These are phyloP conservation scores for Chrysosphaeria jannelii DNA, from an alignment of 2,329 filamentous ascomycete species.

Conservation along the genomic window DNA sequence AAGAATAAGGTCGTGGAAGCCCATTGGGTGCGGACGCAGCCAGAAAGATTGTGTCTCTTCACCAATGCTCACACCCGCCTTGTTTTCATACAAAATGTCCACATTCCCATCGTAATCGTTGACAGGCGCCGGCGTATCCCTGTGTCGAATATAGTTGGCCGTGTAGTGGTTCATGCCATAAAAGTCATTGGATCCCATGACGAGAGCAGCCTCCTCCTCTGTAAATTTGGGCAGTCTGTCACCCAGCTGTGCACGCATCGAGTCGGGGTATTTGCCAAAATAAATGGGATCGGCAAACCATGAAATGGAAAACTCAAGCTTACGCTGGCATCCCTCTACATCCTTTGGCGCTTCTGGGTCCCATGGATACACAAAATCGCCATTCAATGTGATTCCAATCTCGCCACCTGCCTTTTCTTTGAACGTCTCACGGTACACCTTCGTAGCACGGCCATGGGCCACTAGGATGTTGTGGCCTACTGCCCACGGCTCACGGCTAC, in stretches of 20 bases:
- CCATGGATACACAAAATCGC: conserved; percentile 60
- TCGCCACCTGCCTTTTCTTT: conserved; percentile 35
- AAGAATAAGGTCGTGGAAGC: conserved; percentile 46
- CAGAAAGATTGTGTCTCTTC: conserved; percentile 58
- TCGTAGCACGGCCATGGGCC: conserved; percentile 53
- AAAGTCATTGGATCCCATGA: conserved; percentile 71
- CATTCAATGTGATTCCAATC: conserved; percentile 72
- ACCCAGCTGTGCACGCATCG: conserved; percentile 57
- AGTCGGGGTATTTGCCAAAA: conserved; percentile 54
- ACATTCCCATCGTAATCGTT: conserved; percentile 51
- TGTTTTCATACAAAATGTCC: conserved; percentile 39
- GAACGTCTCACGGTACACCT: conserved; percentile 59
- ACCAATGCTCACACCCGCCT: conserved; percentile 43
- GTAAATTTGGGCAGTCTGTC: conserved; percentile 48
- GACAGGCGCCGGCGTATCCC: conserved; percentile 23
- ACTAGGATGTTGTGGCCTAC: conserved; percentile 56
- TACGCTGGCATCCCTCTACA: conserved; percentile 45
- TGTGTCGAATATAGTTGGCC: conserved; percentile 59
- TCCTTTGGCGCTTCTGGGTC: conserved; percentile 46
- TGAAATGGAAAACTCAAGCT: conserved; percentile 62
- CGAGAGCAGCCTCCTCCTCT: conserved; percentile 37
- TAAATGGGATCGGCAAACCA: conserved; percentile 83
- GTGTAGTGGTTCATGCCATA: conserved; percentile 92
- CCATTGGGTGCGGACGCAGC: conserved; percentile 45
- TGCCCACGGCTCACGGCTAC: conserved; percentile 49